Percentiles rank a stretch among this genome's conserved stretches.
These are phyloP conservation scores for Lentinus tigrinus DNA, from an alignment of 768 basidiomycete genomes.

Conservation along the genomic window DNA sequence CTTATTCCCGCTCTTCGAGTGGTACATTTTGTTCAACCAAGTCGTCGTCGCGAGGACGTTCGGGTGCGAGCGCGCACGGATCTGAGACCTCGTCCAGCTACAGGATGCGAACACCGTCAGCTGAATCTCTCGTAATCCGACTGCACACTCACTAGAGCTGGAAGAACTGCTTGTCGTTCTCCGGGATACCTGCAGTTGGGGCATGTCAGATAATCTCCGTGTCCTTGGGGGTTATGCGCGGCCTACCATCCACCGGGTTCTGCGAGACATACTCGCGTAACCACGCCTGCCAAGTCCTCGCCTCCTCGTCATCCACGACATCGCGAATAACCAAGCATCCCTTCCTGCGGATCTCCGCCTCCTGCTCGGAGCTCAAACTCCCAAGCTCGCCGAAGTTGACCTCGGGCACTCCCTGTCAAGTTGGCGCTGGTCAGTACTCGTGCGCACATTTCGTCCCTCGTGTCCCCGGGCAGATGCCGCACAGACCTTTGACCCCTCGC, in stretches of 20 bases:
- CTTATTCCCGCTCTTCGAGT: constrained; percentile 35
- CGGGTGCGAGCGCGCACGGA: constrained; percentile 68
- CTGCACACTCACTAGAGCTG: constrained; percentile 56
- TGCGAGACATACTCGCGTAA: constrained; percentile 54
- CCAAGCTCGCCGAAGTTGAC: constrained; percentile 56
- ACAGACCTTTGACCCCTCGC: constrained; percentile 37
- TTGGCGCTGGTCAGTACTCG: not conserved
- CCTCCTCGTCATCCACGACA: constrained; percentile 57
- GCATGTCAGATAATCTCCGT: not conserved
- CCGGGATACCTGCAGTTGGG: constrained; percentile 46
- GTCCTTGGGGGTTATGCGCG: not conserved
- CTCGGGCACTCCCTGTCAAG: constrained; percentile 55
- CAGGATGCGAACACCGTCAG: not conserved
- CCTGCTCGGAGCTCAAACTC: constrained; percentile 42
- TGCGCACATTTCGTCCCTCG: not conserved
- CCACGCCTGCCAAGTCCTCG: constrained; percentile 54
- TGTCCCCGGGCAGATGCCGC: not conserved
- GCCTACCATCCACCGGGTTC: constrained; percentile 57
- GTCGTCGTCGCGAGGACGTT: constrained; percentile 55
- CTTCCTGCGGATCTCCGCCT: constrained; percentile 49
- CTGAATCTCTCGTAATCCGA: no score
- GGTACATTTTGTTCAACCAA: constrained; percentile 70
- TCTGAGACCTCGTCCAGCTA: constrained; percentile 54
- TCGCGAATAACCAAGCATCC: constrained; percentile 63
- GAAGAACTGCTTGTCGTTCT: constrained; percentile 68